phyloP scores from a whole-genome alignment of 495 filamentous ascomycete genomes.

The Aspergillus ostianus region DNA sequence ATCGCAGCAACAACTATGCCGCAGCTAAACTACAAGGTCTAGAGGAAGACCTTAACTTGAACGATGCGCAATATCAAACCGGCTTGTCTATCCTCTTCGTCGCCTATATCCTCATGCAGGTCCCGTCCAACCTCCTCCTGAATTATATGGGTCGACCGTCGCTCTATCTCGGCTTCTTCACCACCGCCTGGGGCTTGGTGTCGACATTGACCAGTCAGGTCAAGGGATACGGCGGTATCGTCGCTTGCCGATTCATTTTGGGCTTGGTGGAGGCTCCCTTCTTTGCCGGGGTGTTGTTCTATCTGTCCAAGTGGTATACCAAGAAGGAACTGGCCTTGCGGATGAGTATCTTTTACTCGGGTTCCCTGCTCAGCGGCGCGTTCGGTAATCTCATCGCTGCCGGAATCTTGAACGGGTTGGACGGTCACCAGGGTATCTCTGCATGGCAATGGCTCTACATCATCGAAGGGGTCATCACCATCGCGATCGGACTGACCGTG shows the following conservation, averaged over 20 bases:
- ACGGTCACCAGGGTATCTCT: constrained; percentile 37
- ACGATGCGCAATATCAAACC: constrained; percentile 43
- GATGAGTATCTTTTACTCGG: constrained; percentile 66
- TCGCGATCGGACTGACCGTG: constrained; percentile 39
- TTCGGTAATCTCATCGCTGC: constrained; percentile 64
- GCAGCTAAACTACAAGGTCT: constrained; percentile 57
- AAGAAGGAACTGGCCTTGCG: constrained; percentile 55
- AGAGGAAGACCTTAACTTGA: constrained; percentile 41
- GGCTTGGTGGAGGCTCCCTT: constrained; percentile 53
- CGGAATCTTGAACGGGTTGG: constrained; percentile 47
- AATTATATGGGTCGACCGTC: constrained; percentile 55
- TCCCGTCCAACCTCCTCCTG: constrained; percentile 60
- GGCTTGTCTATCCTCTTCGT: constrained; percentile 53
- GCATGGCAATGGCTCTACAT: constrained; percentile 57
- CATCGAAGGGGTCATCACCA: constrained; percentile 45
- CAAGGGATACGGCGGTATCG: constrained; percentile 50
- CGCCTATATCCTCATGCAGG: constrained; percentile 53
- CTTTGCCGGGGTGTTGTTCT: constrained; percentile 53
- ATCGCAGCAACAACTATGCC: constrained; percentile 51
- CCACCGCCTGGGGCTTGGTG: constrained; percentile 52
- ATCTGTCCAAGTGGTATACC: constrained; percentile 61
- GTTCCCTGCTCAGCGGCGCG: constrained; percentile 59
- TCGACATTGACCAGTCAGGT: constrained; percentile 52
- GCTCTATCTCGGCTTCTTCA: constrained; percentile 49
- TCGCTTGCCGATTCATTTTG: constrained; percentile 54